These are phyloP conservation scores for Amaranthus tricolor DNA, from an alignment of 179 eudicot species.

Conservation along the genomic window DNA sequence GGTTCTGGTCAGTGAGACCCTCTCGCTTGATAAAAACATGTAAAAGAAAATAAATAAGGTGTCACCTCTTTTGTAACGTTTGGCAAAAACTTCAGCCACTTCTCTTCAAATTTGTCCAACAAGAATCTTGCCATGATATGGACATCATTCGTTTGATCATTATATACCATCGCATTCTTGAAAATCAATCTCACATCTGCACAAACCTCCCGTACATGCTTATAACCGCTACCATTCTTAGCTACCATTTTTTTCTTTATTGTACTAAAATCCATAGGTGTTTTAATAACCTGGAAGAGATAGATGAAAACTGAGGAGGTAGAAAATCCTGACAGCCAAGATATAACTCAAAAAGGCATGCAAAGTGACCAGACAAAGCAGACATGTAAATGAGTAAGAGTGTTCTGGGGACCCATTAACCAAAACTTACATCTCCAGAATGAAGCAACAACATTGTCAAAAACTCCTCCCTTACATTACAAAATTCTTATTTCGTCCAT, in stretches of 20 bases:
- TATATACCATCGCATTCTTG: constrained; percentile 68
- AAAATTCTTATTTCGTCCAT: background rate
- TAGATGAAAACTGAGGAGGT: no score
- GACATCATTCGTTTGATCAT: constrained; percentile 66
- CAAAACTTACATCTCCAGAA: background rate
- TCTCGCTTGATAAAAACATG: no score
- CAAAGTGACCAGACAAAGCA: background rate
- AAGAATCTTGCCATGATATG: constrained; percentile 59
- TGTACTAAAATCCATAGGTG: constrained; percentile 76
- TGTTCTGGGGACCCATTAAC: background rate
- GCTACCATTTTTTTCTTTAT: constrained; percentile 73
- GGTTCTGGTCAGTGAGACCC: no score
- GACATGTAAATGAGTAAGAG: background rate
- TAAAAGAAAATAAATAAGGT: no score
- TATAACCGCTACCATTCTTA: constrained; percentile 72
- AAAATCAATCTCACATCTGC: constrained; percentile 69
- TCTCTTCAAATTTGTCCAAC: constrained; percentile 70
- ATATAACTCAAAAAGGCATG: background rate
- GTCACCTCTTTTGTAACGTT: constrained; percentile 75
- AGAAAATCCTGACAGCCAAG: background rate
- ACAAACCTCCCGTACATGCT: constrained; percentile 66
- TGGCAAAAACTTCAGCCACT: constrained; percentile 71
- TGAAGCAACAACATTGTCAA: background rate
- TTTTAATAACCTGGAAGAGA: constrained; percentile 33
- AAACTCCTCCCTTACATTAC: background rate